A percentile compares a stretch with the other conserved stretches of the same genome.
Conservation (phyloP, 805 yeast species). For the Saturnispora silvae region DNA sequence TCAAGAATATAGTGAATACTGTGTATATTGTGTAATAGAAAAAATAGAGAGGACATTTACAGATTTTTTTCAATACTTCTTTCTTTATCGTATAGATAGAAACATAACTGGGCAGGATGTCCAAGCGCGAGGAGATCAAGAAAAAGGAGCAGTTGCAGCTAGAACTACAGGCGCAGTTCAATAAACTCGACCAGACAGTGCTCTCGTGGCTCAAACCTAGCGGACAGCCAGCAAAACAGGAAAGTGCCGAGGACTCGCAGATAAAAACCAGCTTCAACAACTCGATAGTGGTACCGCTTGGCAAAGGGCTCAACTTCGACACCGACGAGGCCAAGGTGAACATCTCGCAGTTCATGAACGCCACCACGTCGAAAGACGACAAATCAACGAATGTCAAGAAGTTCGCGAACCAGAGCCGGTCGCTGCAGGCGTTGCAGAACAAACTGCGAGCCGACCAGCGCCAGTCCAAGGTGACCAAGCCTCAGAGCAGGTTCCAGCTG, state of each 20-base stretch:
- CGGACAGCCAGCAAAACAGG: neutral
- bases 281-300: constrained; percentile 15
- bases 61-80: neutral
- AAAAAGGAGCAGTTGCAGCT: constrained; percentile 38
- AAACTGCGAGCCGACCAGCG: constrained; percentile 20
- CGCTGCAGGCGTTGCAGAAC: constrained; percentile 21
- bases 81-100: too few relatives aligned
- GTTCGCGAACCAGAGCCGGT: constrained; percentile 13
- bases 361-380: constrained; percentile 7
- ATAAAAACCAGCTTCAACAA: constrained; percentile 2
- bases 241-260: neutral
- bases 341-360: constrained; percentile 10
- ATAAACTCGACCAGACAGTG: constrained; percentile 27
- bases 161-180: constrained; percentile 33
- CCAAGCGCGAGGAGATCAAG: constrained; percentile 32
- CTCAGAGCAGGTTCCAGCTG: constrained; percentile 3
- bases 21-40: too few relatives aligned
- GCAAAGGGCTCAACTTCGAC: constrained; percentile 21
- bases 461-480: constrained; percentile 4
- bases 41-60: too few relatives aligned
- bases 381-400: constrained; percentile 7
- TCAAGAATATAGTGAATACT: too few relatives aligned
- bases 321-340: constrained; percentile 2
- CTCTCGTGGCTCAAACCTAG: constrained; percentile 29
- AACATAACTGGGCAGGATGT: too few relatives aligned